A percentile compares a stretch with the other conserved stretches of the same genome.
Conservation (phyloP, 768 basidiomycete genomes). For the Lactifluus echinatus region DNA sequence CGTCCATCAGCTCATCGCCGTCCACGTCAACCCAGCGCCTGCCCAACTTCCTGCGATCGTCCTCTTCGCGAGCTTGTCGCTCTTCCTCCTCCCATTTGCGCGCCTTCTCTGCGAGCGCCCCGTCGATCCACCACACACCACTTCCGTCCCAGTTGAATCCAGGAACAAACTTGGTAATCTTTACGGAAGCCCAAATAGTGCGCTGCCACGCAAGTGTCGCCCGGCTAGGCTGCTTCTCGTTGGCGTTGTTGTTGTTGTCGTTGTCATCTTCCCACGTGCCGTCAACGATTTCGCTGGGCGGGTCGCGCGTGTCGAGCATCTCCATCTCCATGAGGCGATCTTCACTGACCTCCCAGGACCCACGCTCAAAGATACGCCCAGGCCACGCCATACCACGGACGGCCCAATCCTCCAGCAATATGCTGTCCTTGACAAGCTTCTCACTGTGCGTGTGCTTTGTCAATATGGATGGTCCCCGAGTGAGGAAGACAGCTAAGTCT, state of each 20-base stretch:
- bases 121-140: slow-evolving; percentile 55
- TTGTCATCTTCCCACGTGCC: slow-evolving; percentile 78
- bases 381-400: slow-evolving; percentile 97
- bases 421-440: neutral
- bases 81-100: slow-evolving; percentile 64
- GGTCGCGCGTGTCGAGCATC: slow-evolving; percentile 63
- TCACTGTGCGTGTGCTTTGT: slow-evolving; percentile 25
- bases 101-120: slow-evolving; percentile 59
- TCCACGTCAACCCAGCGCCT: slow-evolving; percentile 61
- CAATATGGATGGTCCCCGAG: slow-evolving; percentile 45
- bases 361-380: slow-evolving; percentile 83
- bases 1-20: slow-evolving; percentile 40
- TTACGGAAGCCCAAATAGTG: slow-evolving; percentile 58
- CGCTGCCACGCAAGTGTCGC: slow-evolving; percentile 57
- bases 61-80: slow-evolving; percentile 53
- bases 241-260: slow-evolving; percentile 43
- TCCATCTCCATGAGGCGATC: slow-evolving; percentile 41
- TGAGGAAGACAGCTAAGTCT: slow-evolving; percentile 57
- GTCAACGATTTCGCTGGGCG: slow-evolving; percentile 51
- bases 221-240: slow-evolving; percentile 30
- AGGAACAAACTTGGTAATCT: slow-evolving; percentile 58
- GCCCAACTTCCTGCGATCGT: slow-evolving; percentile 55
- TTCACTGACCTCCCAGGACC: slow-evolving; percentile 71
- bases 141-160: slow-evolving; percentile 67
- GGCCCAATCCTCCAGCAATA: slow-evolving; percentile 90